A percentile compares a stretch with the other conserved stretches of the same genome.
Conservation (phyloP, 2,329 filamentous ascomycete genomes). For the Pyricularia sp. region DNA sequence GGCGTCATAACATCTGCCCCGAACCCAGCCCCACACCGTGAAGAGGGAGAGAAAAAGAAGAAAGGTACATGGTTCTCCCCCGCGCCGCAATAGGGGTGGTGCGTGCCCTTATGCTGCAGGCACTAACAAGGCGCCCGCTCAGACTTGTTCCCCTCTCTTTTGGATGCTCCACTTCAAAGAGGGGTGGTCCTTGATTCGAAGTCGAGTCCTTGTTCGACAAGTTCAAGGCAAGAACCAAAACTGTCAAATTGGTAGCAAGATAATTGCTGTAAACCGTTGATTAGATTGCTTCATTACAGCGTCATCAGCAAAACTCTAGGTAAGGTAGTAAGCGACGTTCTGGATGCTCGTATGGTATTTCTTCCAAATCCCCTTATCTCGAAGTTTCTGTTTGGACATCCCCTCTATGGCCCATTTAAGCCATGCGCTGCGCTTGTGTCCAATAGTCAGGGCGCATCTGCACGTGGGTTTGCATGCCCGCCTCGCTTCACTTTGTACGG, state of each 20-base stretch:
- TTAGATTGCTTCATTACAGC: not conserved
- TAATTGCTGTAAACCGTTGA: not conserved
- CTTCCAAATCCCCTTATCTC: not conserved
- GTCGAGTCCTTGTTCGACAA: not conserved
- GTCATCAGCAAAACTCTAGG: not conserved
- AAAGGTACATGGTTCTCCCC: not conserved
- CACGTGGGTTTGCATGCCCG: not conserved
- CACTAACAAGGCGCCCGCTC: conserved; percentile 2
- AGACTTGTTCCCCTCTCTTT: not conserved
- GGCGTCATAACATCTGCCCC: not conserved
- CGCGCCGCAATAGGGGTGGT: not conserved
- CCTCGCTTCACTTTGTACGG: too few species aligned
- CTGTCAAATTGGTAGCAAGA: not conserved
- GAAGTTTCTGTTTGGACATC: not conserved
- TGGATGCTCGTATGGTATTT: not conserved
- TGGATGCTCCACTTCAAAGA: not conserved
- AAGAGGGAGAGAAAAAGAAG: not conserved
- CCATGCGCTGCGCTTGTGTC: not conserved
- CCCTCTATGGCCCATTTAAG: not conserved
- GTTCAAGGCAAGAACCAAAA: not conserved
- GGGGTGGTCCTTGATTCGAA: not conserved
- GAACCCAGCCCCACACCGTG: not conserved
- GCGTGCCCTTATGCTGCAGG: not conserved
- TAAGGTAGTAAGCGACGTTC: not conserved
- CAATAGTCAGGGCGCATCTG: not conserved